Conservation (phyloP, 345 rosid genomes). For the Boechera retrofracta region DNA sequence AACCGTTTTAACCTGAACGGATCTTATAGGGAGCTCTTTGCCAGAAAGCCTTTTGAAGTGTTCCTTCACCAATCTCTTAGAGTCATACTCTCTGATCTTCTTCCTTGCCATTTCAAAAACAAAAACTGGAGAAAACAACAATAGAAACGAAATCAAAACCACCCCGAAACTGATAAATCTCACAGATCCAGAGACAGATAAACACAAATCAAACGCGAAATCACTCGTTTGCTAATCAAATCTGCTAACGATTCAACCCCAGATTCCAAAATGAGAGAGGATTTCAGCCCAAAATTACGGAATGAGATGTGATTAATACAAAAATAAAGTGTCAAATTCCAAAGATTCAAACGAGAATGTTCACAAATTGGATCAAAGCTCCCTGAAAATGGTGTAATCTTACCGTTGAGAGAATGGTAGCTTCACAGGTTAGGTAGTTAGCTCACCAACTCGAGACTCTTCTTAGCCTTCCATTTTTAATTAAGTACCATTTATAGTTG, state of each 20-base stretch:
- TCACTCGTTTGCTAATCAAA: no score
- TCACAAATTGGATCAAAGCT: not conserved
- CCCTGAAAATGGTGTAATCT: constrained; percentile 24
- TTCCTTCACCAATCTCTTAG: constrained; percentile 93
- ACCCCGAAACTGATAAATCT: not conserved
- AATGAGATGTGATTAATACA: not conserved
- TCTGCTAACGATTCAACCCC: no score
- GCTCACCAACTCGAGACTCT: constrained; percentile 26
- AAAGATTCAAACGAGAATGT: constrained; percentile 13
- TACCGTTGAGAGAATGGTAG: constrained; percentile 35
- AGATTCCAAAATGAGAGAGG: not conserved
- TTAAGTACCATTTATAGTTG: constrained; percentile 20
- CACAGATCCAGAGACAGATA: constrained; percentile 17
- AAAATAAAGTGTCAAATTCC: not conserved
- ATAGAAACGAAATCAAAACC: not conserved
- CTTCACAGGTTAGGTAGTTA: constrained; percentile 29
- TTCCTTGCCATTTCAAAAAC: constrained; percentile 79
- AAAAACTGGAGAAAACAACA: constrained; percentile 14
- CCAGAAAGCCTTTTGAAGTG: constrained; percentile 86
- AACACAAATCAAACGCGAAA: not conserved
- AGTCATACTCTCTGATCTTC: constrained; percentile 99
- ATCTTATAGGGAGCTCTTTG: constrained; percentile 75
- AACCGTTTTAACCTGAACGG: constrained; percentile 64
- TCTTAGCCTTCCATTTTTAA: not conserved
- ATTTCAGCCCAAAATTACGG: not conserved